Evolutionary conservation across 768 basidiomycete species (phyloP).

Genomic region (Termitomyces bulborhizus): DNA sequence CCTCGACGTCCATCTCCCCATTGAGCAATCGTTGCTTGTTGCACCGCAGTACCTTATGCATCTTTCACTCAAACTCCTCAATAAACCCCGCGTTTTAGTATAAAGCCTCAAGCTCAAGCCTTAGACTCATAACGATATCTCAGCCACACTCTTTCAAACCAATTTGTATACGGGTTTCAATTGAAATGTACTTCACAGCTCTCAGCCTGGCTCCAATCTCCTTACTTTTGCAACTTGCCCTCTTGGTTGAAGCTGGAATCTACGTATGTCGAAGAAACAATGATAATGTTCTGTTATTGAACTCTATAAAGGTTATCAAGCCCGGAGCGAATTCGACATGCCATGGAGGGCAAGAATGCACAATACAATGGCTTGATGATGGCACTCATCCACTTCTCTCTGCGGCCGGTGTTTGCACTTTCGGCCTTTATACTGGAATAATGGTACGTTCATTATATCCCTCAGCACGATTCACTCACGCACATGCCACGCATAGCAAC

Average conservation of each 20-base stretch:
- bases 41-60: not conserved
- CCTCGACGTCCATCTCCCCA: too few relatives aligned
- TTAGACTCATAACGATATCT: constrained; percentile 1
- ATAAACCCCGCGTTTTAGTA: not conserved
- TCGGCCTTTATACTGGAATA: constrained; percentile 55
- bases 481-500: constrained; percentile 28
- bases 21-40: not conserved
- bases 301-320: constrained; percentile 33
- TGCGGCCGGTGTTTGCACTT: constrained; percentile 43
- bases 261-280: constrained; percentile 27
- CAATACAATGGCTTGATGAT: constrained; percentile 59
- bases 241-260: constrained; percentile 29
- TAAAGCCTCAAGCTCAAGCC: not conserved
- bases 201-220: constrained; percentile 16
- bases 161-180: constrained; percentile 2
- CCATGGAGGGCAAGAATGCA: constrained; percentile 47
- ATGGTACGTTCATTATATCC: constrained; percentile 30
- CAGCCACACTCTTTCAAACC: constrained; percentile 8
- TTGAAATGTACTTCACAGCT: constrained; percentile 10
- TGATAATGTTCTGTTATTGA: not conserved
- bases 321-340: constrained; percentile 41
- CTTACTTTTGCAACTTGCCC: constrained; percentile 18
- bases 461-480: not conserved
- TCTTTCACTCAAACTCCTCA: not conserved
- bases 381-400: constrained; percentile 43